A percentile compares a stretch with the other conserved stretches of the same genome.
These are phyloP conservation scores for Pythium dissimile DNA, from an alignment of 352 stramenopile genomes.

Conservation along the genomic window DNA sequence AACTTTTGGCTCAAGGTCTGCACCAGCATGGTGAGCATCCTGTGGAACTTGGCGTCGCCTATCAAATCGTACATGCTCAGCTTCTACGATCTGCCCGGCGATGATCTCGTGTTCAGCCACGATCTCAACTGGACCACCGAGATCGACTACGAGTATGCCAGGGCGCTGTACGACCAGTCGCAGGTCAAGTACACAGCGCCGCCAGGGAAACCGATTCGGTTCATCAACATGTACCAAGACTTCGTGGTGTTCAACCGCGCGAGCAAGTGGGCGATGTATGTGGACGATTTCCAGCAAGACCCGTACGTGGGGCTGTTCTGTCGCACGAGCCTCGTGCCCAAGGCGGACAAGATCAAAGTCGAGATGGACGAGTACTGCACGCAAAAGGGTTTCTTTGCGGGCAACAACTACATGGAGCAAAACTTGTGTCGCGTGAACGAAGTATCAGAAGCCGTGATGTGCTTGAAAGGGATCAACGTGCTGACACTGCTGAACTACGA, in stretches of 20 bases:
- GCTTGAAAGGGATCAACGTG: conserved; percentile 24
- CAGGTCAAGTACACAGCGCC: conserved; percentile 8
- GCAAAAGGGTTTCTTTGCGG: not conserved
- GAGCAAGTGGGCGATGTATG: conserved; percentile 6
- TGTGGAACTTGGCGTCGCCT: conserved; percentile 22
- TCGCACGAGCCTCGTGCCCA: conserved; percentile 13
- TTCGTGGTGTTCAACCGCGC: conserved; percentile 23
- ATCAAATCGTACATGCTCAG: conserved; percentile 22
- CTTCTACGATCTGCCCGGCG: conserved; percentile 12
- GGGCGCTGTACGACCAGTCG: conserved; percentile 12
- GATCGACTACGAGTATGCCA: conserved; percentile 20
- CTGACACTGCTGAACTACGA: conserved; percentile 21
- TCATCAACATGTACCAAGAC: conserved; percentile 26
- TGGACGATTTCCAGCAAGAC: conserved; percentile 22
- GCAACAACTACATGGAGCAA: conserved; percentile 16
- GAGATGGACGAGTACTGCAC: conserved; percentile 6
- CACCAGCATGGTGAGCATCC: not conserved
- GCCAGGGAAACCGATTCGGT: conserved; percentile 10
- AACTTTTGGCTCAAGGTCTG: conserved; percentile 7
- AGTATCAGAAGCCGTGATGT: conserved; percentile 19
- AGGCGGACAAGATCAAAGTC: conserved; percentile 5
- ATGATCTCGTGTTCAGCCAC: conserved; percentile 19
- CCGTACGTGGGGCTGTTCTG: conserved; percentile 20
- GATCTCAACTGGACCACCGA: conserved; percentile 23
- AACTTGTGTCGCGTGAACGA: conserved; percentile 15